These are phyloP conservation scores for Hura crepitans DNA, from an alignment of 441 rosid genomes.

Conservation along the genomic window DNA sequence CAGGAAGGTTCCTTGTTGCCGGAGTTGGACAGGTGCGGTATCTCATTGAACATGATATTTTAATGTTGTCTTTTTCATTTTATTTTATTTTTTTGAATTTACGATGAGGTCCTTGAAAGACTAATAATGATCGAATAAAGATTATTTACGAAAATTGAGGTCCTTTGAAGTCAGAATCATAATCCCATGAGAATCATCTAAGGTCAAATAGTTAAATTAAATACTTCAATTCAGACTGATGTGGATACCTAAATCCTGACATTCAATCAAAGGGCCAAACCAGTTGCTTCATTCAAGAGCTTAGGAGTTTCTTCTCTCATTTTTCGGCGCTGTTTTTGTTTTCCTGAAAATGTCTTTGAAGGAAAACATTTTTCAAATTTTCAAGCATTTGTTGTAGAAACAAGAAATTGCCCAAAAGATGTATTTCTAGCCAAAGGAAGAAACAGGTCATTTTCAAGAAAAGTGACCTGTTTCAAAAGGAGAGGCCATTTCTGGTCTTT, in stretches of 20 bases:
- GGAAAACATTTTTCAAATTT: neutral
- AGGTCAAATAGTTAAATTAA: neutral
- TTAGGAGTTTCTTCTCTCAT: no score
- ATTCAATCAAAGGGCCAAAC: neutral
- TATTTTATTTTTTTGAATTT: neutral
- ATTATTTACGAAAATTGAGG: neutral
- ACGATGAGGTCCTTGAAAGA: neutral
- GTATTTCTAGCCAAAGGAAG: no score
- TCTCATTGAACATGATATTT: neutral
- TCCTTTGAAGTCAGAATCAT: no score
- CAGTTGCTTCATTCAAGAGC: neutral
- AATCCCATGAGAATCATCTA: no score
- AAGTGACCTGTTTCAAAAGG: no score
- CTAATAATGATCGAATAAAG: neutral
- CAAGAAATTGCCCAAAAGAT: no score
- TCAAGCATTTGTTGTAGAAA: no score
- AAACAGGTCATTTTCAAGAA: no score
- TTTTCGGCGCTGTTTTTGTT: no score
- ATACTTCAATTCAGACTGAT: neutral
- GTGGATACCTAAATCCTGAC: neutral
- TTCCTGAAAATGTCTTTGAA: neutral
- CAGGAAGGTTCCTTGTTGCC: constrained; percentile 76
- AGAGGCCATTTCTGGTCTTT: no score
- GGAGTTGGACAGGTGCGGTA: constrained; percentile 81
- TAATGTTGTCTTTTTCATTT: neutral